phyloP scores from a whole-genome alignment of 2,329 filamentous ascomycete genomes.

The Stemphylium lycopersici region DNA sequence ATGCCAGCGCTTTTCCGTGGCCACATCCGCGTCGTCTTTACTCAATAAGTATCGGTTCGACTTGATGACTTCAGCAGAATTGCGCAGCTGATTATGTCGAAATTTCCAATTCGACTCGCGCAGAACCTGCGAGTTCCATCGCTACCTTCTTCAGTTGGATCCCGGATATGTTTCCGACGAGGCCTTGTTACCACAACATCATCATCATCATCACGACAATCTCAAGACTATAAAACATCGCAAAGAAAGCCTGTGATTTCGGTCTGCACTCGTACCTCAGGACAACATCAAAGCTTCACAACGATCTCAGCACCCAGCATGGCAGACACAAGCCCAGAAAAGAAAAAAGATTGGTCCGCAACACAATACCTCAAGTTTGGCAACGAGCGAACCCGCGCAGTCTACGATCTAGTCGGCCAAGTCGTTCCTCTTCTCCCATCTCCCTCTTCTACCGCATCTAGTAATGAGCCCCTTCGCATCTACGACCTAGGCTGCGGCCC shows the following conservation, averaged over 20 bases:
- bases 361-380: slow-evolving; percentile 63
- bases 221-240: background rate
- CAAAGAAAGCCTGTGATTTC: background rate
- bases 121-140: background rate
- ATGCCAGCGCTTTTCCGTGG: background rate
- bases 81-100: background rate
- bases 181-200: background rate
- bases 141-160: background rate
- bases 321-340: background rate
- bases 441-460: background rate
- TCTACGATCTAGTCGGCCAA: slow-evolving; percentile 60
- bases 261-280: background rate
- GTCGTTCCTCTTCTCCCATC: slow-evolving; percentile 46
- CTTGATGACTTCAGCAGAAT: background rate
- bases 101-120: background rate
- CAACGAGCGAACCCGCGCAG: slow-evolving; percentile 60
- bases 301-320: background rate
- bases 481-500: slow-evolving; percentile 67
- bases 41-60: background rate
- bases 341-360: slow-evolving; percentile 59
- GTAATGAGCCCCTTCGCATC: slow-evolving; percentile 47
- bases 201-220: background rate
- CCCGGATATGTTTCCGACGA: slow-evolving; percentile 7
- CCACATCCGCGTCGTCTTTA: background rate
- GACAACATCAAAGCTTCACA: background rate